phyloP scores from a whole-genome alignment of 106 monocot species.

The Gastrodia elata region DNA sequence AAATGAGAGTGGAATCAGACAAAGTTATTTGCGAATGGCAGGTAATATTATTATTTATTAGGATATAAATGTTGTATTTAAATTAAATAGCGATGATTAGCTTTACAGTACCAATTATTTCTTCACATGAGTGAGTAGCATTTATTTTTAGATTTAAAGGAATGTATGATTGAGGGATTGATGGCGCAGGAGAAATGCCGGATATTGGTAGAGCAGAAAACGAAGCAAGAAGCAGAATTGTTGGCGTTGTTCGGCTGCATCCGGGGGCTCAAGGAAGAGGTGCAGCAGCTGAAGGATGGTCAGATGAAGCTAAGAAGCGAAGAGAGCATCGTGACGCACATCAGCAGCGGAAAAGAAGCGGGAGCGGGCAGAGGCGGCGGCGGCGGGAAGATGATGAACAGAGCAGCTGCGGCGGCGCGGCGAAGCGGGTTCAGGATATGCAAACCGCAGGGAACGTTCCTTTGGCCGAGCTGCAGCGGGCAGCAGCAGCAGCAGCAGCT shows the following conservation, averaged over 20 bases:
- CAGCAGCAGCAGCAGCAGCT: not conserved
- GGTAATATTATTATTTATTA: constrained; percentile 3
- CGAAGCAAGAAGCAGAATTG: constrained; percentile 48
- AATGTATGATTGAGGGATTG: not conserved
- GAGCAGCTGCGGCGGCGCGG: constrained; percentile 9
- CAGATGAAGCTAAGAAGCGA: too few relatives aligned
- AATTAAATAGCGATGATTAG: not conserved
- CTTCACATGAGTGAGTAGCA: too few relatives aligned
- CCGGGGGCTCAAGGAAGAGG: constrained; percentile 47
- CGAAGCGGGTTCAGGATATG: constrained; percentile 80
- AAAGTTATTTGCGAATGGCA: not conserved
- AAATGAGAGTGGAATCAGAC: not conserved
- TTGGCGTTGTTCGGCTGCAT: constrained; percentile 17
- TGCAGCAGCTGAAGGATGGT: too few relatives aligned
- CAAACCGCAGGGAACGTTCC: constrained; percentile 83
- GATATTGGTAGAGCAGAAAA: constrained; percentile 33
- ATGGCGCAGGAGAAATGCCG: constrained; percentile 31
- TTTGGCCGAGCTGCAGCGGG: constrained; percentile 81
- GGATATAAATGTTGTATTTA: not conserved
- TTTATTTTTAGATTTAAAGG: too few relatives aligned
- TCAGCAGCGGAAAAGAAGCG: not conserved
- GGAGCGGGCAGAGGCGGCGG: too few relatives aligned
- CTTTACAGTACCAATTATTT: not conserved
- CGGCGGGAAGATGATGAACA: too few relatives aligned
- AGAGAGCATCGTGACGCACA: too few relatives aligned